Evolutionary conservation across 2,329 filamentous ascomycete species (phyloP), one percentile per base, ranked within the genome.

Genomic region (Clonostachys chloroleuca): DNA sequence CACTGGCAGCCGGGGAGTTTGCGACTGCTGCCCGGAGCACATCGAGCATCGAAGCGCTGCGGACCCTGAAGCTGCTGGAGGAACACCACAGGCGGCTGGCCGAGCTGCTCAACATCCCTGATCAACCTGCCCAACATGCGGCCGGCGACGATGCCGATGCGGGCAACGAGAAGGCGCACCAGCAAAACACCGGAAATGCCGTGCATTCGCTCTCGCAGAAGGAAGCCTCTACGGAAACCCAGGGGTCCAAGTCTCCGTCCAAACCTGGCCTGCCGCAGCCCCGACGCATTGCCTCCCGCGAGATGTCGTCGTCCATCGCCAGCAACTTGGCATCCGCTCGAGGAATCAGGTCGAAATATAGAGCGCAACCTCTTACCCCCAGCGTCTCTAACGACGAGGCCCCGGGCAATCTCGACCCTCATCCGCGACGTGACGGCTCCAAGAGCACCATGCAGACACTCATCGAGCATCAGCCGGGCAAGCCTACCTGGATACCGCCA

Each of bases 1-100:
- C 92, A 46, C 76, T 88, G 48, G 94, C 94, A 36, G 92, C 94
- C 3, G 86, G 84, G 53, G 89, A 96, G 63, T 97, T 96, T 64
- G 85, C 89, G 51, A 85, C 86, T 51, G 92, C 91, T 33, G 84
- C 89, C n/a, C 80, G 82, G 51, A 78, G 70, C 43, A 95, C 89
- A 8, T 75, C 73, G 39, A 80, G 75, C 60, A 62, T 77, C 52
- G 77, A 96, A 75, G 92, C 92, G 13, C 69, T 95, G 44, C 83
- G 94, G 45, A 94, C 92, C 10, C 74, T 99, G 50, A 82, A 80
- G 54, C 79, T 97, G 4, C 83, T 99, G 49, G 90, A 96, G 66
- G 79, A 88, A 52, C 90, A 99, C 64, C 94, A 99, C 64, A 81
- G 84, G 54, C 84, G 83, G 52, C 83, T 97, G 12, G 90, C 92